Evolutionary conservation across 2,329 filamentous ascomycete species (phyloP).

Genomic region (Ceratocystis cubensis): DNA sequence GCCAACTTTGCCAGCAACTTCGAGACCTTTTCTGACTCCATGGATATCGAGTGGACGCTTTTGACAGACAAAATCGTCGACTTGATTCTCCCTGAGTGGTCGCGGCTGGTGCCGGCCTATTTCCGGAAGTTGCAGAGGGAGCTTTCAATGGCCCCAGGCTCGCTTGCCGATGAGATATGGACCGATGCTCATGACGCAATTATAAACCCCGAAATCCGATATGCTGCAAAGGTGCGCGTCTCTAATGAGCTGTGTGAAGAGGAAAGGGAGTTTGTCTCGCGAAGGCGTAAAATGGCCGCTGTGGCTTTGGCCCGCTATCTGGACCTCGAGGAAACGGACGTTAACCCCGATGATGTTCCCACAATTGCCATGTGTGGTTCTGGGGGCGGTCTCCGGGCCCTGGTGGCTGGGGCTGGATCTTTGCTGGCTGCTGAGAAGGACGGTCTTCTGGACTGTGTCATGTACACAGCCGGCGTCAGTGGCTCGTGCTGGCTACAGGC

Average conservation of each 20-base stretch:
- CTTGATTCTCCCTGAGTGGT: constrained; percentile 72
- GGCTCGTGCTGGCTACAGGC: constrained; percentile 93
- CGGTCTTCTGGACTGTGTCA: constrained; percentile 84
- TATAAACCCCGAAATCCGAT: constrained; percentile 75
- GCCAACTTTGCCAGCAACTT: constrained; percentile 36
- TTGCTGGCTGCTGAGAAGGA: constrained; percentile 72
- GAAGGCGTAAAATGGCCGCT: constrained; percentile 54
- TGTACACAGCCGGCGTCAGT: constrained; percentile 90
- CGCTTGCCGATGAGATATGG: constrained; percentile 88
- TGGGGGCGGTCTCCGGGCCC: constrained; percentile 75
- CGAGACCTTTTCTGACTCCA: constrained; percentile 41
- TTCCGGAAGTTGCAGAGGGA: constrained; percentile 76
- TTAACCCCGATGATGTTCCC: constrained; percentile 89
- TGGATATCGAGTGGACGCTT: constrained; percentile 43
- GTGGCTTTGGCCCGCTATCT: constrained; percentile 74
- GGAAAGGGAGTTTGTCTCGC: constrained; percentile 61
- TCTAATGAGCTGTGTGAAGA: constrained; percentile 71
- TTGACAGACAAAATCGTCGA: constrained; percentile 51
- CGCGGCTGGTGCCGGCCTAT: constrained; percentile 59
- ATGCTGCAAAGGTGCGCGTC: constrained; percentile 69
- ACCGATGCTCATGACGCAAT: constrained; percentile 71
- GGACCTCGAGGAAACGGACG: constrained; percentile 59
- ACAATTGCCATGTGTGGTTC: constrained; percentile 90
- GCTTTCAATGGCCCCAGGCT: constrained; percentile 75
- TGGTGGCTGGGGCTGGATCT: constrained; percentile 80